A percentile compares a stretch with the other conserved stretches of the same genome.
Conservation (phyloP, 805 yeast species). For the Hanseniaspora guilliermondii region DNA sequence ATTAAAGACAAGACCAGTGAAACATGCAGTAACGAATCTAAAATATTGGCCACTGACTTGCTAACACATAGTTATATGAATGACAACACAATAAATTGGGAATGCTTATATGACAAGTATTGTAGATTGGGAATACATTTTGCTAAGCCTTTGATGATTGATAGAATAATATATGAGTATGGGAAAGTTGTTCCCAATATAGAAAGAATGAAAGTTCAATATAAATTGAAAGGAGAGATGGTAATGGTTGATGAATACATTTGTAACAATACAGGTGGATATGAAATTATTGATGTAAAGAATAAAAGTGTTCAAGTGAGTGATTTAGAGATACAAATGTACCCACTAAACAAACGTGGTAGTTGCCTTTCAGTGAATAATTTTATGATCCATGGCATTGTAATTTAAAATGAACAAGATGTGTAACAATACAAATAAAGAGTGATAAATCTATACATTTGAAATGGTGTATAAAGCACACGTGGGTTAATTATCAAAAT, state of each 20-base stretch:
- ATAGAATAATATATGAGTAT: neutral
- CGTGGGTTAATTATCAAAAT: neutral
- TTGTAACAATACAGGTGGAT: neutral
- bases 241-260: neutral
- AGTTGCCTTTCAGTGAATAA: neutral
- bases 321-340: neutral
- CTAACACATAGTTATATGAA: neutral
- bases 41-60: neutral
- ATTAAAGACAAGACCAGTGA: constrained; percentile 1
- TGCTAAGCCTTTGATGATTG: neutral
- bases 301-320: neutral
- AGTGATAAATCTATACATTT: too few relatives aligned
- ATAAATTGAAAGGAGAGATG: neutral
- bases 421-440: neutral
- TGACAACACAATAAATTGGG: constrained; percentile 1
- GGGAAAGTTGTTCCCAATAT: neutral
- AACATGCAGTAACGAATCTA: neutral
- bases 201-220: neutral
- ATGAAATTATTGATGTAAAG: neutral
- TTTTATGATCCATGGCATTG: neutral
- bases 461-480: neutral
- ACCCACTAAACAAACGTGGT: neutral
- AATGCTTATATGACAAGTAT: neutral
- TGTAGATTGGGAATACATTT: constrained; percentile 1
- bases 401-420: neutral